Base-by-base conservation (phyloP, 2,329 filamentous ascomycete species). In the Pyricularia sp. region DNA sequence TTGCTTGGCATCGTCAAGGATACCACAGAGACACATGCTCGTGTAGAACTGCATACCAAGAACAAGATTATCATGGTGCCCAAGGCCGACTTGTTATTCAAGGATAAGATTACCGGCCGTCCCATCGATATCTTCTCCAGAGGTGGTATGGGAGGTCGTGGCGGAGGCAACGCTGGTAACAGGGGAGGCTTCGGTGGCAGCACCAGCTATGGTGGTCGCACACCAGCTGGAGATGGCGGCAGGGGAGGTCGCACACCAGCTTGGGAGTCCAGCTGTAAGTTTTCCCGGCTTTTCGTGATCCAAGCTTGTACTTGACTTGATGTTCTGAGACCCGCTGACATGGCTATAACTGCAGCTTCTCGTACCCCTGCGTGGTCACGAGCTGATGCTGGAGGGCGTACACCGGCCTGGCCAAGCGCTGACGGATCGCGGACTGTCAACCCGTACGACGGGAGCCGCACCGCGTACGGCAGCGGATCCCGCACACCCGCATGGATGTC, bases 1-100 rank as follows among this genome's bases (percentile, higher is more conserved):
- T 82, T 97, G 59, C 80, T 97, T 57, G 94, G 94, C 70, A 96
- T 97, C 69, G 93, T 99, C 70, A 97, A 96, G 74, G 93, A 97
- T 73, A 89, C 93, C 0, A 96, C 91, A 7, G 93, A 96, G 70
- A 85, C 85, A 3, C 86, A 89, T 71, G 93, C 91, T 33, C 89
- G 93, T 68, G 89, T 99, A 57, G 94, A 99, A 77, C 79, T 99
- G 53, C 93, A 97, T 73, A 93, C 93, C 6, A 96, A 96, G 79
- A 91, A 88, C 77, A 97, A 97, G 80, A 89, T 90, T 19, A 86
- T 97, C 67, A 92, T 88, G 8, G 85, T 97, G 44, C 84, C 87
- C 24, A 96, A 96, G 73, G 87, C 89, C 12, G 85, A 88, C 65
- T 78, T 99, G n/a, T 85, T 84, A 28, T 89, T 96, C 77, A 93